Base-by-base conservation (phyloP, 2,329 filamentous ascomycete species). In the Zymoseptoria ardabiliae region DNA sequence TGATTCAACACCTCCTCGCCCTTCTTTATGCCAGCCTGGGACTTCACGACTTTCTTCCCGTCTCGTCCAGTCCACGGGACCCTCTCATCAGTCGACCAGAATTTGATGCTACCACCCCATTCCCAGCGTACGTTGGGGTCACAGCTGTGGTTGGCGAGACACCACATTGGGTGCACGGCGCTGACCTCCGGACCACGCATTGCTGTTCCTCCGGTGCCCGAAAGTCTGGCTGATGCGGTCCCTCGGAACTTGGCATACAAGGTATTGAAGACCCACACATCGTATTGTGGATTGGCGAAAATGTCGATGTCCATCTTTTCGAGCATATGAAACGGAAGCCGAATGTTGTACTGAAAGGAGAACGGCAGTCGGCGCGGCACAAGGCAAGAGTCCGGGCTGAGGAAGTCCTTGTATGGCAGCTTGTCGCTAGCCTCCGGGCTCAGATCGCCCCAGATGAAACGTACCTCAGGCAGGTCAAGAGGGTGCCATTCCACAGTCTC, bases 81-180 rank as follows among this genome's bases (percentile, higher is more conserved):
- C 45, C 84, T 77, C 63, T 81, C 76, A 62, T 85, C 78, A 53
- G 85, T 78, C 2, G 84, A 83, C 78, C 79, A 84, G 61, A 94
- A 83, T 41, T 84, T 82, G 82, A 94, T 92, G 56, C 82, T 82
- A 0, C 89, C 89, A 25, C 88, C 86, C 90, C 92, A 97, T 69
- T 96, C 90, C 94, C 94, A 99, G 3, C 84, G 84, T 48, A 97
- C 91, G 73, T 96, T 97, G 8, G 94, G 94, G 71, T 96, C 86
- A 75, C 94, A 99, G 72, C 91, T 91, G 73, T 99, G 94, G 70
- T 99, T 99, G 25, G 93, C 92, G 28, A 97, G 80, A 75, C 92
- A 97, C 91, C 94, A 99, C 67, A 96, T 85, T 1, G 93, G 91
- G 75, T 97, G 92, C 25, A 97, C 92, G 25, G 93, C 93, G 25